Percentiles rank a stretch among this genome's conserved stretches.
Conservation (phyloP, 352 stramenopile genomes). For the Lagenidium sp. region DNA sequence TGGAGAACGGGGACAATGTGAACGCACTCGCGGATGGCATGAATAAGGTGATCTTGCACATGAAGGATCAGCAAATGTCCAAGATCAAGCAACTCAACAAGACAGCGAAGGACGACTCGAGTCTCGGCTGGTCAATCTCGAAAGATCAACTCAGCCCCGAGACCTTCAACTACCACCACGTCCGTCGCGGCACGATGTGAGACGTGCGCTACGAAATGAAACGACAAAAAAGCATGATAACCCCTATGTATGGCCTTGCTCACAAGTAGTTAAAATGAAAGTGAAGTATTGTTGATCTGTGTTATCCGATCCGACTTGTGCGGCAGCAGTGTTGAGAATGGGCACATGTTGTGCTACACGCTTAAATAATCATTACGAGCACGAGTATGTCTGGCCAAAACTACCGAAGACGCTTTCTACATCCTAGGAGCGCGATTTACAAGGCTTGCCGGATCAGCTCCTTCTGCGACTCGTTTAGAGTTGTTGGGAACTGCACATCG, state of each 20-base stretch:
- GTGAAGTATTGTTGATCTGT: too few species aligned
- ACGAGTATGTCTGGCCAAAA: too few species aligned
- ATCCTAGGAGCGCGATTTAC: slow-evolving; percentile 34
- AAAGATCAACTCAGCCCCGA: slow-evolving; percentile 36
- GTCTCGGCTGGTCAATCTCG: slow-evolving; percentile 20
- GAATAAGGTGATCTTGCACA: slow-evolving; percentile 17
- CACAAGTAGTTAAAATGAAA: too few species aligned
- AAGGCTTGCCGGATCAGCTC: slow-evolving; percentile 60
- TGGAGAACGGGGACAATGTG: slow-evolving; percentile 47
- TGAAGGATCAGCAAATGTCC: slow-evolving; percentile 22
- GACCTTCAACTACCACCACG: slow-evolving; percentile 53
- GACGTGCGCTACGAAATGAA: too few species aligned
- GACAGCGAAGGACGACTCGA: slow-evolving; percentile 57
- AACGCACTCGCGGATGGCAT: slow-evolving; percentile 56
- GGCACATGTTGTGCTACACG: too few species aligned
- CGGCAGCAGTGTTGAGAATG: too few species aligned
- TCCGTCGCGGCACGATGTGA: slow-evolving; percentile 74
- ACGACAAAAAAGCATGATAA: too few species aligned
- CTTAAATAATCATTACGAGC: too few species aligned
- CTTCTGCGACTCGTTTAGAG: slow-evolving; percentile 75
- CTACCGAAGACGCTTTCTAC: too few species aligned
- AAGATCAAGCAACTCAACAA: slow-evolving; percentile 47
- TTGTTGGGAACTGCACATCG: slow-evolving; percentile 94
- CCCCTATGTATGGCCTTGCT: too few species aligned
- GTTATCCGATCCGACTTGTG: too few species aligned